Conservation (phyloP, 2,329 filamentous ascomycete species). For the Fusarium sp. region DNA sequence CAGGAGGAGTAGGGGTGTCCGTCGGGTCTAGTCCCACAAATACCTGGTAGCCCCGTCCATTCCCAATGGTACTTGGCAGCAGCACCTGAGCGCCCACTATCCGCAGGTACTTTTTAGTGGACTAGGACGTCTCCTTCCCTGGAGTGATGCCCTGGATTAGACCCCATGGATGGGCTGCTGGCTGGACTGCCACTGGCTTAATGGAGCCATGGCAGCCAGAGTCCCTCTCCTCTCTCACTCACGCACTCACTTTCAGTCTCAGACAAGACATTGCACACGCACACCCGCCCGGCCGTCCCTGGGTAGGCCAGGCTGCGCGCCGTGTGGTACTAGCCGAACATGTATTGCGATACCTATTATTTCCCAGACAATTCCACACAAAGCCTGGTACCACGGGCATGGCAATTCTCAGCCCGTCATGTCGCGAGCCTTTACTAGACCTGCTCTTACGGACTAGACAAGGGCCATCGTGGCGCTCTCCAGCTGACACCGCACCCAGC, state of each 20-base stretch:
- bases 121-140: slow-evolving; percentile 29
- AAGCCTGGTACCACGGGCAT: slow-evolving; percentile 25
- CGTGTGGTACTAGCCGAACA: slow-evolving; percentile 29
- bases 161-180: slow-evolving; percentile 1
- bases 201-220: slow-evolving; percentile 29
- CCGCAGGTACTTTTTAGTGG: slow-evolving; percentile 25
- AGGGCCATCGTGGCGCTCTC: slow-evolving; percentile 46
- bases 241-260: slow-evolving; percentile 7
- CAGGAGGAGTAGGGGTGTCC: slow-evolving; percentile 30
- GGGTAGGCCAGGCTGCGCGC: slow-evolving; percentile 32
- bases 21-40: slow-evolving; percentile 21
- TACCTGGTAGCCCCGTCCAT: slow-evolving; percentile 21
- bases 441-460: slow-evolving; percentile 35
- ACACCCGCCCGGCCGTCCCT: slow-evolving; percentile 36
- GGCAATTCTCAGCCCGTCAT: slow-evolving; percentile 25
- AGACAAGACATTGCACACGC: slow-evolving; percentile 39
- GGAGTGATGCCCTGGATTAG: slow-evolving; percentile 24
- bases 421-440: slow-evolving; percentile 36
- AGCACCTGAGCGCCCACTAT: not conserved
- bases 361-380: slow-evolving; percentile 19
- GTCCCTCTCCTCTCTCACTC: not conserved
- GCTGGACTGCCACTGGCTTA: slow-evolving; percentile 16
- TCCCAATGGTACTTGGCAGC: slow-evolving; percentile 7
- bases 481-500: slow-evolving; percentile 45
- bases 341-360: slow-evolving; percentile 27